Evolutionary conservation across 2,329 filamentous ascomycete species (phyloP), one percentile per base, ranked within the genome.

Genomic region (Xylariomycetidae sp.): DNA sequence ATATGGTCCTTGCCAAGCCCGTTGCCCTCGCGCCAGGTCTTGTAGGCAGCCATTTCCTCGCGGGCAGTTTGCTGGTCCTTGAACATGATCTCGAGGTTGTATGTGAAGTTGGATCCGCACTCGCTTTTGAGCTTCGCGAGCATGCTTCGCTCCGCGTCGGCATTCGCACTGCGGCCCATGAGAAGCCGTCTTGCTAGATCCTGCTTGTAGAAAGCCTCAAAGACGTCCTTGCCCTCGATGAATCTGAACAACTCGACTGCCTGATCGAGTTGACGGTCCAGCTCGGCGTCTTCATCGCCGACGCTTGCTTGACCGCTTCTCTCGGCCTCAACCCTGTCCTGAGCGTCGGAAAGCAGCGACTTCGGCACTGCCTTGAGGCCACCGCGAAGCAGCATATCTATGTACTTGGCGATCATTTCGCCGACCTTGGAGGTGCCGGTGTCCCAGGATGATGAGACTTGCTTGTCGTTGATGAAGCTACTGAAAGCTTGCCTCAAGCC

Each of bases 121-220:
- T 98, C 92, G 46, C 80, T 84, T 62, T 92, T 90, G 18, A 98
- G 70, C 46, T 93, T 86, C 17, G 85, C 73, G 29, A 98, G 73
- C 92, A 98, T 98, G 61, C 84, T 94, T 43, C 89, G 78, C 63
- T 98, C 93, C 0, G 92, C 90, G 59, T 98, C 92, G 35, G 90
- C 85, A 53, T 87, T 95, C 15, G 90, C 89, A 55, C 88, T 95
- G 43, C 89, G 78, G 24, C 82, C 83, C 86, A 96, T 89, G 35
- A 99, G 71, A 25, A 99, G 65, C 29, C 92, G 76, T 12, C 89
- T 76, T 1, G 93, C 90, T 31, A 99, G 72, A 53, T 96, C 92
- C 52, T 92, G 94, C 68, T 98, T 98, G 73, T 99, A 99, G 57
- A 98, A 98, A 1, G 92, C 90, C 57, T 98, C 92, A 43, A 99